Conservation (phyloP, 2,329 filamentous ascomycete species). For the Trichoderma koningiopsis region DNA sequence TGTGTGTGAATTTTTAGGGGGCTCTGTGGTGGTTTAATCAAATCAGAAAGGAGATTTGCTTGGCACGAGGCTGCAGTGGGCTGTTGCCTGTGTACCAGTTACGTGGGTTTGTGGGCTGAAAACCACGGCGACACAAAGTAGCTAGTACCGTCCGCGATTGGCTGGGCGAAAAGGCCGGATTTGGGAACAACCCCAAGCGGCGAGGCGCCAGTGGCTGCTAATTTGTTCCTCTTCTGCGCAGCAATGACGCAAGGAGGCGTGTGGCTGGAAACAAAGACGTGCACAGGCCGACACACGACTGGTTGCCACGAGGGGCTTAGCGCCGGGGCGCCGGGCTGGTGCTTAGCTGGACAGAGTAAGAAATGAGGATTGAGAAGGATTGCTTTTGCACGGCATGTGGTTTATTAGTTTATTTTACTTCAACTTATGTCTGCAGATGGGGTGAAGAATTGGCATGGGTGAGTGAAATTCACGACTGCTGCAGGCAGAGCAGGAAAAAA, state of each 20-base stretch:
- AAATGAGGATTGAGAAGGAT: not conserved
- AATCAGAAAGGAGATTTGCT: constrained; percentile 14
- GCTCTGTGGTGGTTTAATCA: not conserved
- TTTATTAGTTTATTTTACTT: too few relatives aligned
- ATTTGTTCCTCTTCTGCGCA: not conserved
- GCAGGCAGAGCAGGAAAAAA: not conserved
- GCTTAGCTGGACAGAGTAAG: not conserved
- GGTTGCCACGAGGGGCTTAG: constrained; percentile 19
- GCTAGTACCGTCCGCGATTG: not conserved
- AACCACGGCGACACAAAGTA: not conserved
- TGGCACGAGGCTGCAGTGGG: not conserved
- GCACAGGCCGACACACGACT: constrained; percentile 12
- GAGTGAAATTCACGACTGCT: not conserved
- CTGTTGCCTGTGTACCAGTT: not conserved
- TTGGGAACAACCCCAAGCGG: not conserved
- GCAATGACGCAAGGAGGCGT: constrained; percentile 12
- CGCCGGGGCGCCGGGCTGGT: not conserved
- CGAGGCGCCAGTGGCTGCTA: constrained; percentile 2
- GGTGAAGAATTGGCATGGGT: not conserved
- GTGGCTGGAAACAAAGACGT: not conserved
- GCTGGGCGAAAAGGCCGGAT: not conserved
- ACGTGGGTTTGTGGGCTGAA: too few relatives aligned
- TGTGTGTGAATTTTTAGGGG: not conserved
- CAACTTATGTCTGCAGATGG: not conserved
- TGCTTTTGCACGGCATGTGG: not conserved